Evolutionary conservation across 2,329 filamentous ascomycete genomes (phyloP).

Genomic region (Verticillium zaregamsianum): DNA sequence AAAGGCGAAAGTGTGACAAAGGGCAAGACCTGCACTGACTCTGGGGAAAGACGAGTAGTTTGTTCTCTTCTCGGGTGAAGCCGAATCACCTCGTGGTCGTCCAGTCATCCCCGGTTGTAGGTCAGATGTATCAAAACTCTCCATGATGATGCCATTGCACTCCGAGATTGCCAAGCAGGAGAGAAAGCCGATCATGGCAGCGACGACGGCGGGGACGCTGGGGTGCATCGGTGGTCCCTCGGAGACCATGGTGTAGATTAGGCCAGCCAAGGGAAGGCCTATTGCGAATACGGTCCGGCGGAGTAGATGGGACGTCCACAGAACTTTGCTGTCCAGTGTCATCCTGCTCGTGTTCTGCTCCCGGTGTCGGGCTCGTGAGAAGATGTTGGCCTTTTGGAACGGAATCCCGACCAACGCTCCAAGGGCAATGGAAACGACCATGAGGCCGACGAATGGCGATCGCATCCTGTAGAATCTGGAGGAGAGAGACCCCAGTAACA

Average conservation of each 20-base stretch:
- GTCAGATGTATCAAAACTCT: constrained; percentile 77
- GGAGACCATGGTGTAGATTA: constrained; percentile 65
- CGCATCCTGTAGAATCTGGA: constrained; percentile 63
- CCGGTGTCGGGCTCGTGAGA: constrained; percentile 60
- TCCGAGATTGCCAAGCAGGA: constrained; percentile 71
- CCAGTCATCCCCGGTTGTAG: constrained; percentile 67
- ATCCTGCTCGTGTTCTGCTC: constrained; percentile 61
- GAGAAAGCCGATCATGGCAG: constrained; percentile 63
- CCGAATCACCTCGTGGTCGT: constrained; percentile 38
- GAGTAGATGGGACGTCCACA: constrained; percentile 69
- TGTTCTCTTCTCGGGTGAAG: constrained; percentile 42
- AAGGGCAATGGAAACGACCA: constrained; percentile 61
- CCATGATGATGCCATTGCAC: constrained; percentile 75
- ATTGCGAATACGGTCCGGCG: constrained; percentile 65
- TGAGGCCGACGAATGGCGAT: constrained; percentile 62
- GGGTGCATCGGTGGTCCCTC: constrained; percentile 56
- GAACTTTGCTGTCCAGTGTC: constrained; percentile 59
- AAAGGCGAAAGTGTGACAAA: constrained; percentile 67
- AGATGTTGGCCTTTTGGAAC: constrained; percentile 66
- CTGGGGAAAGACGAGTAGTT: constrained; percentile 76
- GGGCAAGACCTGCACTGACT: constrained; percentile 66
- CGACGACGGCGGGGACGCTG: constrained; percentile 62
- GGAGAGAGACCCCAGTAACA: constrained; percentile 67
- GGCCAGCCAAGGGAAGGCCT: constrained; percentile 60
- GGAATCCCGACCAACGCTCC: constrained; percentile 68